A percentile compares a stretch with the other conserved stretches of the same genome.
phyloP scores from a whole-genome alignment of 129 eudicot species.

The Ambrosia trifida region DNA sequence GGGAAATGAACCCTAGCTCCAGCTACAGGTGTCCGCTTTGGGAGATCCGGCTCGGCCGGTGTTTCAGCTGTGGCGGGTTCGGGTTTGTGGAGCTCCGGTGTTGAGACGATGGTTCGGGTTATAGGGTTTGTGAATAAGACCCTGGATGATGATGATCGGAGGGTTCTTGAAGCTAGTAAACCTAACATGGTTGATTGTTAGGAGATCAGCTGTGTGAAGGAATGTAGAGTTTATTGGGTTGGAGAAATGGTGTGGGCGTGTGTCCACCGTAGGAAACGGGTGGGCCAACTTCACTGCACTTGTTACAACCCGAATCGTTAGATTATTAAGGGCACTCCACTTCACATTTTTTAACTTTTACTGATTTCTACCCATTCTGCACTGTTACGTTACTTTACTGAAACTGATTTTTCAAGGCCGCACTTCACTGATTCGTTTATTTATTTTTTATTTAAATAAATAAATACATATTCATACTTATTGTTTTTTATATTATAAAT shows the following conservation, averaged over 20 bases:
- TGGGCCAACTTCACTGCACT: neutral
- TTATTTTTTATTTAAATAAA: too few species aligned
- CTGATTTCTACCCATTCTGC: too few species aligned
- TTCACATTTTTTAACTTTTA: too few species aligned
- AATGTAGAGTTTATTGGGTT: neutral
- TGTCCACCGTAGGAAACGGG: conserved; percentile 23
- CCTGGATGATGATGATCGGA: conserved; percentile 46
- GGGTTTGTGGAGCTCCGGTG: conserved; percentile 67
- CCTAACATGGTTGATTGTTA: conserved; percentile 64
- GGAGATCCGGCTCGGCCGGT: conserved; percentile 52
- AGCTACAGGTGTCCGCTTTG: conserved; percentile 57
- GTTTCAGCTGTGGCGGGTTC: conserved; percentile 45
- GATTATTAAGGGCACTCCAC: too few species aligned
- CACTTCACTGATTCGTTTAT: too few species aligned
- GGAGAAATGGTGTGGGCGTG: conserved; percentile 31
- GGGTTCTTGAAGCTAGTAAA: conserved; percentile 68
- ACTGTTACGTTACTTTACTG: too few species aligned
- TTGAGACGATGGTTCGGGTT: conserved; percentile 62
- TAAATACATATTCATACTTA: too few species aligned
- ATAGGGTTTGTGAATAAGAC: conserved; percentile 19
- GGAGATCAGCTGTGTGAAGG: conserved; percentile 14
- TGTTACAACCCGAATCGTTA: neutral
- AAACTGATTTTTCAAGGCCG: too few species aligned
- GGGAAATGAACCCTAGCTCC: conserved; percentile 91
- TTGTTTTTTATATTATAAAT: too few species aligned